Evolutionary conservation across 139 green algal genomes (phyloP).

Genomic region (Raphidocelis subcapitata): DNA sequence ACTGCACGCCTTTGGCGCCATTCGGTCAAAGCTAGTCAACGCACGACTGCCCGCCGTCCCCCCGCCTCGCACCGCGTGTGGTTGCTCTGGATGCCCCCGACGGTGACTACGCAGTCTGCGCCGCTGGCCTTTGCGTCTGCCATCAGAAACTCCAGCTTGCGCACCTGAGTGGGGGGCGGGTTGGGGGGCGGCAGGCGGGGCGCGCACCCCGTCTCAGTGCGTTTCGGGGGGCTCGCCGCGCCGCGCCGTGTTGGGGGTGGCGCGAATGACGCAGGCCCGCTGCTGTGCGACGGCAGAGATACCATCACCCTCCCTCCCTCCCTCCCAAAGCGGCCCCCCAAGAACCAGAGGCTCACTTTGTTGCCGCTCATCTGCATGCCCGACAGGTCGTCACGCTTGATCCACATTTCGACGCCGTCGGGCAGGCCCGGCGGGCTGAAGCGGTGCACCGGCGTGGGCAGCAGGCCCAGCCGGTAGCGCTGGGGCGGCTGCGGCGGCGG

Average conservation of each 20-base stretch:
- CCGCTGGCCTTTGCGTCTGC: constrained; percentile 67
- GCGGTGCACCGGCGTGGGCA: constrained; percentile 74
- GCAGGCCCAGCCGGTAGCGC: constrained; percentile 43
- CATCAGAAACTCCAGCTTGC: constrained; percentile 96
- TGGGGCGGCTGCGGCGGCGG: constrained; percentile 31
- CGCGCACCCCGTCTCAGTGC: no score
- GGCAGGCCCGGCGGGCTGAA: constrained; percentile 71
- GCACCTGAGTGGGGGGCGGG: constrained; percentile 59
- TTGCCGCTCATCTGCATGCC: constrained; percentile 92
- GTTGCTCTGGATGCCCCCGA: constrained; percentile 91
- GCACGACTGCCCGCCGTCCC: no score
- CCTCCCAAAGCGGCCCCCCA: no score
- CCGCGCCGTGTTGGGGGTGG: no score
- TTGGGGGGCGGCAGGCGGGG: no score
- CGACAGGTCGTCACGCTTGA: constrained; percentile 92
- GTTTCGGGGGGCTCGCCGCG: no score
- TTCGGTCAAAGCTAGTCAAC: no score
- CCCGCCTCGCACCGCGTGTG: constrained; percentile 67
- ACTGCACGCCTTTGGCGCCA: no score
- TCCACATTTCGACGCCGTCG: constrained; percentile 66
- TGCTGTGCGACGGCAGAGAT: no score
- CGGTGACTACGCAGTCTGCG: constrained; percentile 84
- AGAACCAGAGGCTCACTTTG: constrained; percentile 60
- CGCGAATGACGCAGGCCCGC: no score
- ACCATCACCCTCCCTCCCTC: not conserved